Conservation (phyloP, 2,329 filamentous ascomycete species). For the Xylaria sp. region DNA sequence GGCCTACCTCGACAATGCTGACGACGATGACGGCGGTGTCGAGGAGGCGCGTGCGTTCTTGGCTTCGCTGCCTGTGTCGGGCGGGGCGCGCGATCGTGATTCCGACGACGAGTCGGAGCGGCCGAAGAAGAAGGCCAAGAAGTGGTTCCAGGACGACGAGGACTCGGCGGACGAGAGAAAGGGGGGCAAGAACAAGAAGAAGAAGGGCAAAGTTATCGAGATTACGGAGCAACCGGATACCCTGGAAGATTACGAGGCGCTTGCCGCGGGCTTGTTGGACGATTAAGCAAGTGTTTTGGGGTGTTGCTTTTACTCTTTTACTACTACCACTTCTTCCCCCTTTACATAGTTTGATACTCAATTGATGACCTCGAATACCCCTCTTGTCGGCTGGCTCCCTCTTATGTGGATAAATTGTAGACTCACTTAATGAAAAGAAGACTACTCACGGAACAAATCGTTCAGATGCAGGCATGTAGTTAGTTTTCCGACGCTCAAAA, state of each 20-base stretch:
- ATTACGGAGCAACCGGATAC: slow-evolving; percentile 67
- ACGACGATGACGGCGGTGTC: slow-evolving; percentile 37
- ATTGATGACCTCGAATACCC: neutral
- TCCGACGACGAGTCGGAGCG: slow-evolving; percentile 34
- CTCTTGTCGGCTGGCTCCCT: neutral
- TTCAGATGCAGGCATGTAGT: neutral
- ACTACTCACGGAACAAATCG: neutral
- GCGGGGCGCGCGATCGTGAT: slow-evolving; percentile 29
- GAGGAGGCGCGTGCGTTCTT: slow-evolving; percentile 55
- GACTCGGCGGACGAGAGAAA: slow-evolving; percentile 50
- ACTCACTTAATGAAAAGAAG: no score
- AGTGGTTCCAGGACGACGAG: slow-evolving; percentile 71
- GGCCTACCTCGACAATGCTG: slow-evolving; percentile 25
- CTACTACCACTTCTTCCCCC: neutral
- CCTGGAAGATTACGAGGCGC: slow-evolving; percentile 69
- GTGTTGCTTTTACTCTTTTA: neutral
- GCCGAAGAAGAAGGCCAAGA: slow-evolving; percentile 63
- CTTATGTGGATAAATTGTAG: no score
- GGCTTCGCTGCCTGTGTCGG: slow-evolving; percentile 50
- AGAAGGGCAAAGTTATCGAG: slow-evolving; percentile 53
- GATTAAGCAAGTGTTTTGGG: slow-evolving; percentile 16
- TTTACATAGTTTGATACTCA: neutral
- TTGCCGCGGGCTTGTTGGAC: slow-evolving; percentile 68
- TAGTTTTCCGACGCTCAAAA: neutral
- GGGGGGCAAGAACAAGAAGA: slow-evolving; percentile 40